Evolutionary conservation across 352 stramenopile species (phyloP), one percentile per base, ranked within the genome.

Genomic region (Thraustotheca clavata): DNA sequence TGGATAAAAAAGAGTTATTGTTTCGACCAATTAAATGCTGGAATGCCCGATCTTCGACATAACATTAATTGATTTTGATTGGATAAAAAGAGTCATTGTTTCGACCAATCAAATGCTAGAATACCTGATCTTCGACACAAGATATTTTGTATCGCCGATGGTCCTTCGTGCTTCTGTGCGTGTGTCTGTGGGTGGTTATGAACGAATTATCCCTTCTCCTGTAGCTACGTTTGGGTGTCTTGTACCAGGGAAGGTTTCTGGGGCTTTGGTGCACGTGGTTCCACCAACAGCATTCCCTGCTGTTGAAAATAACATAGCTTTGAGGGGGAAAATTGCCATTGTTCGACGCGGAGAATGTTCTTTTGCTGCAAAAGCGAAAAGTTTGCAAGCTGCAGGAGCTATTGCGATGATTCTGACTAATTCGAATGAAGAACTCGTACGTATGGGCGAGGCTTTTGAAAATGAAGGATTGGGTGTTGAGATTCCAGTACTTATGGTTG

Each of bases 271-370:
- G 26, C 88, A 79, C 55, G 76, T 83, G 0, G 71, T 87, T 2
- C 81, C 79, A 18, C 76, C 79, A 20, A 77, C 75, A 5, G 82
- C 82, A 4, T 81, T 88, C n/a, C 67, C 71, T 6, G 41, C 71
- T 43, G 65, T 91, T 11, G 49, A 68, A 34, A 88, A 89, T 46
- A 73, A 73, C 18, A 43, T 43, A 0, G 77, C 80, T 3, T 57
- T 91, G 26, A 65, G 50, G 0, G 81, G 77, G 18, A 55, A 74
- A 20, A 76, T 90, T 24, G 81, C 76, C 33, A 60, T 88, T 20
- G 81, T 88, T 20, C 76, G 87, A 27, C 81, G 79, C 5, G 81
- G 79, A 18, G 79, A 80, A 24, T 90, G 79, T 70, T 87, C 77
- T 34, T 88, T 90, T 20, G 70, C 71, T 6, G 71, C 78, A 39